Base-by-base conservation (phyloP, 176 grass and related monocot genomes). In the Musa itinerans region DNA sequence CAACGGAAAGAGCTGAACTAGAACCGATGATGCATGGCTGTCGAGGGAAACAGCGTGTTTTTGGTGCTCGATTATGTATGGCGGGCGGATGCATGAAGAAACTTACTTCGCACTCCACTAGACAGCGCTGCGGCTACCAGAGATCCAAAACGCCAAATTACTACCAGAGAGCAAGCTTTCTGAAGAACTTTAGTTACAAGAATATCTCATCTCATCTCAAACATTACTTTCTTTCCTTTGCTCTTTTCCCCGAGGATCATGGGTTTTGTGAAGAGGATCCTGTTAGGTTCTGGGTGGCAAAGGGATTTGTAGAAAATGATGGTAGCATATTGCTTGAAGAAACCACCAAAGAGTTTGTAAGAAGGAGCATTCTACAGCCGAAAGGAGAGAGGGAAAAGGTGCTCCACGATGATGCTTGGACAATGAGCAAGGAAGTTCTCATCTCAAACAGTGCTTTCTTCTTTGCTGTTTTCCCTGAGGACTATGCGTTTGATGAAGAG, bases 401-500 rank as follows among this genome's bases (percentile, higher is more conserved):
- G 17, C 57, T 61, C 9, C 2, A 34, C 29, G 3, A 34, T 34
- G 29, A 34, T 34, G 29, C 29, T 34, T 4, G 29, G 29, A 34
- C 29, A 0, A 3, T 25, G 20, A 19, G 22, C 16, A 76, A 53
- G 34, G 85, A 71, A 64, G 0, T 86, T 55, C 63, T 2, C 17
- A 83, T 20, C 74, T 92, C 0, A 92, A 92, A 26, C 69, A 74
- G 1, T 88, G 86, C 51, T 92, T 92, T 43, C 48, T 92, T 1
- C 21, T 85, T 71, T 22, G 79, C 77, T 9, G 56, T 88, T 24
- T 29, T 78, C 63, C 83, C 86, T 51, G 72, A 76, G 48, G 79
- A 79, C 58, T 65, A 12, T 63, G 8, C 0, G 1, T 72, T 81
- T 16, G 0, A 0, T 1, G 3, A 48, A 19, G n/a, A 20, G n/a